Evolutionary conservation across 2,329 filamentous ascomycete species (phyloP), one percentile per base, ranked within the genome.

Genomic region (Cladophialophora bantiana): DNA sequence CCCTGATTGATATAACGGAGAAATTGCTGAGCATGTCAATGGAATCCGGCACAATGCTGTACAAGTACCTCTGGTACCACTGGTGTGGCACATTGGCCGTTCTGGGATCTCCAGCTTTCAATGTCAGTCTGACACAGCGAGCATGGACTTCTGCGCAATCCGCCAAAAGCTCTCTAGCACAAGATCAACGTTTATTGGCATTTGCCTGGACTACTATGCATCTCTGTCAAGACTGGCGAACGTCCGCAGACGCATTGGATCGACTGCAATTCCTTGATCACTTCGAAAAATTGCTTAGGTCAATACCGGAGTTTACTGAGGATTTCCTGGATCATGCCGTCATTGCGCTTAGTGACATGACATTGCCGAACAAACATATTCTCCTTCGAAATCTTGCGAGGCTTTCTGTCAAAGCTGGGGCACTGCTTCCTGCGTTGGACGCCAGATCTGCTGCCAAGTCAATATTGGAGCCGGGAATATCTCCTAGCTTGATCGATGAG

Each of bases 121-220:
- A 32, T 26, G 10, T 58, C 9, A 18, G n/a, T 12, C 36, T 65
- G 26, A 66, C 50, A 18, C 53, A 57, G 26, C 18, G 62, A 3
- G 52, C 36, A 12, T 68, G 67, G 67, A 20, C 15, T 34, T 18
- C 18, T n/a, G 40, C 32, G n/a, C 48, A 52, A 48, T 40, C 48
- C n/a, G 31, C 20, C 18, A 3, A 52, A 45, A 59, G 38, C 56
- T 56, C 18, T 42, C 42, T 64, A 7, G 20, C 32, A 36, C 13
- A 42, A 53, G 34, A 61, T 26, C 67, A 66, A 40, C 60, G 63
- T 56, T 40, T 55, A 15, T 20, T 66, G 32, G 40, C 45, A n/a
- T 64, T 66, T 64, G 63, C 67, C 20, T 68, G 67, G 67, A 66
- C 67, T 26, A 35, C 36, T 3, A 59, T 68, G 38, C 31, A 50